These are phyloP conservation scores for Epichloe sylvatica DNA, from an alignment of 2,329 filamentous ascomycete species.

Conservation along the genomic window DNA sequence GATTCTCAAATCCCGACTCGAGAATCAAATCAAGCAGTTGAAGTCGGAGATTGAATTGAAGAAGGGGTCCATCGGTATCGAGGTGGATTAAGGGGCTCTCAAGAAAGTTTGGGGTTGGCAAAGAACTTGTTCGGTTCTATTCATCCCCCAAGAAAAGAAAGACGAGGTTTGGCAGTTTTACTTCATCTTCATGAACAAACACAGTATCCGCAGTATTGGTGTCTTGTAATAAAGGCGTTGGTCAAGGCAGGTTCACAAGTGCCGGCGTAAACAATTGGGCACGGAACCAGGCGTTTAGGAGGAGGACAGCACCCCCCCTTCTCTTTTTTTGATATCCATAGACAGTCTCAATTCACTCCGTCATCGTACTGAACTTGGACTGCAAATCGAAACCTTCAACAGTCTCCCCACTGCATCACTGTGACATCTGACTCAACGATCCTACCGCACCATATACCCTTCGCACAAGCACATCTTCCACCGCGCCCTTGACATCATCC, in stretches of 20 bases:
- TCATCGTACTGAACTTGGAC: background rate
- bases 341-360: background rate
- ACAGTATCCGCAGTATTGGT: too few relatives aligned
- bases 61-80: conserved; percentile 29
- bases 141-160: too few relatives aligned
- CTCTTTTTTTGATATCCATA: background rate
- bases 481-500: conserved; percentile 21
- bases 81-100: conserved; percentile 19
- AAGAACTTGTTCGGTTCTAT: too few relatives aligned
- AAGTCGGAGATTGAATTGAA: conserved; percentile 32
- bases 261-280: too few relatives aligned
- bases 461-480: conserved; percentile 17
- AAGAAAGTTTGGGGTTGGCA: too few relatives aligned
- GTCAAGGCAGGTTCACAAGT: too few relatives aligned
- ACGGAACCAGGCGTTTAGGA: background rate
- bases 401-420: background rate
- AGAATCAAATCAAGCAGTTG: conserved; percentile 34
- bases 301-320: background rate
- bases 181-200: background rate
- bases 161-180: background rate
- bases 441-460: conserved; percentile 11
- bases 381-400: background rate
- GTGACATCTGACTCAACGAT: conserved; percentile 8
- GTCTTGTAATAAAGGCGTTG: too few relatives aligned
- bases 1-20: conserved; percentile 36